A percentile compares a stretch with the other conserved stretches of the same genome.
phyloP scores from a whole-genome alignment of 257 asterid genomes.

The Nicotiana undulata region DNA sequence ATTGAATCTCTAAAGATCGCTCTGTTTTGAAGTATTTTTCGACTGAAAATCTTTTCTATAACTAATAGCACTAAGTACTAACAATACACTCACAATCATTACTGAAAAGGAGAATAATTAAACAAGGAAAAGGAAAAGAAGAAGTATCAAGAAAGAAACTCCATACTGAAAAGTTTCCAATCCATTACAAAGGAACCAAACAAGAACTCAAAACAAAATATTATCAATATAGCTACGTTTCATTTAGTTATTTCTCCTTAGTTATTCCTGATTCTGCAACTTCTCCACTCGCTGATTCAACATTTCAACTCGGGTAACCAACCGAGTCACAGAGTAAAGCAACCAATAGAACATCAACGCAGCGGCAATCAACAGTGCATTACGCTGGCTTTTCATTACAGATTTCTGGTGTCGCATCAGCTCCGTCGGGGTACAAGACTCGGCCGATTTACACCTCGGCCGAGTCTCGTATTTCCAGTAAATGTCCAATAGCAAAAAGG shows the following conservation, averaged over 20 bases:
- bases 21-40: too few relatives aligned
- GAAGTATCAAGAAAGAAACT: too few relatives aligned
- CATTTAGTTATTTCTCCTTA: too few relatives aligned
- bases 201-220: not conserved
- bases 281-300: constrained; percentile 35
- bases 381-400: constrained; percentile 36
- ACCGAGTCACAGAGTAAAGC: constrained; percentile 33
- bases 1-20: too few relatives aligned
- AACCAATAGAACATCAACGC: constrained; percentile 44
- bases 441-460: constrained; percentile 27
- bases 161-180: not conserved
- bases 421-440: constrained; percentile 29
- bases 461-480: constrained; percentile 57
- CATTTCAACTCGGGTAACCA: constrained; percentile 32
- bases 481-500: constrained; percentile 40
- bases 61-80: too few relatives aligned
- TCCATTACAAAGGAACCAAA: not conserved
- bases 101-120: too few relatives aligned
- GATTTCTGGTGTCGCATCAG: constrained; percentile 46
- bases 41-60: too few relatives aligned
- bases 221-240: not conserved
- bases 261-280: constrained; percentile 17
- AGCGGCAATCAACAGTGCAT: constrained; percentile 39
- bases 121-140: too few relatives aligned
- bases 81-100: too few relatives aligned